Conservation (phyloP, 2,329 filamentous ascomycete species). For the Beauveria sp. region DNA sequence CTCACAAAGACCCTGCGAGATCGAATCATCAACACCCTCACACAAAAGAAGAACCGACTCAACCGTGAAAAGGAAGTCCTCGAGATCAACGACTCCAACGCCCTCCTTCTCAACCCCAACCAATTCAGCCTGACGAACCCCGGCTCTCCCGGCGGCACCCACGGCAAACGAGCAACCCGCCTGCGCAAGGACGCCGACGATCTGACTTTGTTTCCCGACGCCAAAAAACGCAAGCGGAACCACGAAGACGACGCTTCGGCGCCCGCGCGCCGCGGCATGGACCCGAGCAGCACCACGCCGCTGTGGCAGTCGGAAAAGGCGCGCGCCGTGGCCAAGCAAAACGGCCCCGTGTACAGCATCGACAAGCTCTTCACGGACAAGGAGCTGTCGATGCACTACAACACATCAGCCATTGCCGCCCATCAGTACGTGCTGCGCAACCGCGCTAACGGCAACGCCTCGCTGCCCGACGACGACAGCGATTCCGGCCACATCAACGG, state of each 20-base stretch:
- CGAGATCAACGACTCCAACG: constrained; percentile 59
- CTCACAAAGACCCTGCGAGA: constrained; percentile 56
- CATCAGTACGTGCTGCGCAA: constrained; percentile 55
- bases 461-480: constrained; percentile 46
- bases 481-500: constrained; percentile 44
- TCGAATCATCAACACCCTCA: constrained; percentile 59
- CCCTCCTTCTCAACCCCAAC: constrained; percentile 58
- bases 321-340: constrained; percentile 44
- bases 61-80: constrained; percentile 60
- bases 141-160: constrained; percentile 54
- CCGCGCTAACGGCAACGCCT: constrained; percentile 42
- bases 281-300: constrained; percentile 50
- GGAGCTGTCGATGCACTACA: constrained; percentile 59
- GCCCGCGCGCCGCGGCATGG: constrained; percentile 47
- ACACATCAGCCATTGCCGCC: constrained; percentile 52
- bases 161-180: constrained; percentile 56
- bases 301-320: constrained; percentile 57
- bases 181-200: constrained; percentile 56
- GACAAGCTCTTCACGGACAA: constrained; percentile 66
- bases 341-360: constrained; percentile 55
- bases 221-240: constrained; percentile 57
- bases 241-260: constrained; percentile 52
- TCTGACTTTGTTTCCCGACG: constrained; percentile 44
- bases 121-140: constrained; percentile 61
- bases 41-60: constrained; percentile 56